Conservation (phyloP, 805 yeast genomes). For the Naumovozyma baii region DNA sequence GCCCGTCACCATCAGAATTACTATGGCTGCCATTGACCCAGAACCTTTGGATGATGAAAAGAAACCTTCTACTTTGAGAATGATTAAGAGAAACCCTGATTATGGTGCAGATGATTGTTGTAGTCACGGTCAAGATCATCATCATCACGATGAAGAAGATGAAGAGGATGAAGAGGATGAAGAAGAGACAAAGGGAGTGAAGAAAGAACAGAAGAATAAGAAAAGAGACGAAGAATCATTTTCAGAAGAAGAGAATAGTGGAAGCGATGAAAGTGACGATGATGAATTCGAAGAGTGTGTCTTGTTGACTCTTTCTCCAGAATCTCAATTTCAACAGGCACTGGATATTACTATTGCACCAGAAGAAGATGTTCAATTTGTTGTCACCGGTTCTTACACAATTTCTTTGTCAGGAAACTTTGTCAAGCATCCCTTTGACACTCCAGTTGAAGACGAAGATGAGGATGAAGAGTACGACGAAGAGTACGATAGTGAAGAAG, state of each 20-base stretch:
- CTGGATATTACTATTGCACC: slow-evolving; percentile 84
- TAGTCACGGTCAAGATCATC: slow-evolving; percentile 34
- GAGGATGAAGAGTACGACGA: slow-evolving; percentile 39
- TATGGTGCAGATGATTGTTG: slow-evolving; percentile 40
- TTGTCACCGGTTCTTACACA: slow-evolving; percentile 92
- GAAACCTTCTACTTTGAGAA: slow-evolving; percentile 82
- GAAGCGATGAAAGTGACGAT: slow-evolving; percentile 52
- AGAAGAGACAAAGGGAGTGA: slow-evolving; percentile 27
- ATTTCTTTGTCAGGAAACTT: slow-evolving; percentile 90
- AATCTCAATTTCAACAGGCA: slow-evolving; percentile 76
- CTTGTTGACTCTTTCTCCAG: slow-evolving; percentile 84
- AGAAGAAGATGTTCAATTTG: slow-evolving; percentile 88
- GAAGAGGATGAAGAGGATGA: slow-evolving; percentile 34
- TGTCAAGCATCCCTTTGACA: slow-evolving; percentile 88
- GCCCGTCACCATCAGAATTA: slow-evolving; percentile 83
- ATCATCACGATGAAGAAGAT: slow-evolving; percentile 38
- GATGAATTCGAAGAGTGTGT: slow-evolving; percentile 77
- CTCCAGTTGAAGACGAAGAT: slow-evolving; percentile 33
- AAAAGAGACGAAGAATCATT: slow-evolving; percentile 38
- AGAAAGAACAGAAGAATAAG: slow-evolving; percentile 29
- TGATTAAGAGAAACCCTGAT: slow-evolving; percentile 61
- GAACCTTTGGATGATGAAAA: slow-evolving; percentile 65
- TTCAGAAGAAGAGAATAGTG: slow-evolving; percentile 43
- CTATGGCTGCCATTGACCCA: slow-evolving; percentile 94
- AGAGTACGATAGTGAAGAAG: slow-evolving; percentile 20